Evolutionary conservation across 306 rosid genomes (phyloP).

Genomic region (Cucurbita maxima): DNA sequence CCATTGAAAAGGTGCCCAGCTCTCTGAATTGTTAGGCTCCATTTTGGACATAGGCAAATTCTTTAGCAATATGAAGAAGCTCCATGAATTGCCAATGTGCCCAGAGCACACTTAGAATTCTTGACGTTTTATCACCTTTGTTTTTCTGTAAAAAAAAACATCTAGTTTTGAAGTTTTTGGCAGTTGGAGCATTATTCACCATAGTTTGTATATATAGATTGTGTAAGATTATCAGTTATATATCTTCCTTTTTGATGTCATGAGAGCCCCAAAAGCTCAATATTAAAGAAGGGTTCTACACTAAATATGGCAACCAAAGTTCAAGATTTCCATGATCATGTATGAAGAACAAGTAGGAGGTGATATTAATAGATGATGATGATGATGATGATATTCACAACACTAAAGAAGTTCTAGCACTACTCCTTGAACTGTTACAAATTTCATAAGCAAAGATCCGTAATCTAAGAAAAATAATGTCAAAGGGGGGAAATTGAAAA

Average conservation of each 20-base stretch:
- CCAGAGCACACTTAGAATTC: not conserved
- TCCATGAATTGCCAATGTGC: conserved; percentile 1
- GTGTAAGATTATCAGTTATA: not conserved
- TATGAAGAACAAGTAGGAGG: not conserved
- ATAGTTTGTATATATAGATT: conserved; percentile 1
- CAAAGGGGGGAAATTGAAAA: not conserved
- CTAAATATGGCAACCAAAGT: not conserved
- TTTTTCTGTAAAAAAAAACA: not conserved
- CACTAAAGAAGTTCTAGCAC: conserved; percentile 19
- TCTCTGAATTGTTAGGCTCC: not conserved
- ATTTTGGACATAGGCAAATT: not conserved
- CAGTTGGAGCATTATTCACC: conserved; percentile 8
- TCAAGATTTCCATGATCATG: not conserved
- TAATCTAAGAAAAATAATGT: not conserved
- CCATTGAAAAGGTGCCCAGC: conserved; percentile 10
- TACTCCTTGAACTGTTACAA: conserved; percentile 17
- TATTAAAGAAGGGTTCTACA: not conserved
- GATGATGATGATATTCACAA: conserved; percentile 45
- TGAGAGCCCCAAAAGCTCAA: not conserved
- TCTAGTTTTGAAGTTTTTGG: not conserved
- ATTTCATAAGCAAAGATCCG: conserved; percentile 4
- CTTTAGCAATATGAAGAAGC: not conserved
- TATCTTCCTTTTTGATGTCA: not conserved
- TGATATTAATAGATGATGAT: not conserved
- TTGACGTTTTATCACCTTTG: not conserved